Percentiles rank a stretch among this genome's conserved stretches.
These are phyloP conservation scores for Exophiala bonariae DNA, from an alignment of 2,329 filamentous ascomycete genomes.

Conservation along the genomic window DNA sequence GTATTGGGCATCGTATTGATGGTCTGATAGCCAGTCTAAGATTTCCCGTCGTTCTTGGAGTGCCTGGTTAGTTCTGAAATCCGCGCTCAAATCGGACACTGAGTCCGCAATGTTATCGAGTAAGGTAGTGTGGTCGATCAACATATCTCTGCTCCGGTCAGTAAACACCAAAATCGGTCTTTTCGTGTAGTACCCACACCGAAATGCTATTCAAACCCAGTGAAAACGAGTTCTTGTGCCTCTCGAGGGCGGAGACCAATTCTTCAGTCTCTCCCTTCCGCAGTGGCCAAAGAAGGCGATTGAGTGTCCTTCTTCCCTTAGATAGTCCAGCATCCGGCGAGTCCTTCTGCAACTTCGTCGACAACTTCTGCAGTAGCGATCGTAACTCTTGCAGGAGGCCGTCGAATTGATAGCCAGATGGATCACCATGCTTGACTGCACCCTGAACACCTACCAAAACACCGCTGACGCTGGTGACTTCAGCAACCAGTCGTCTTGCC, in stretches of 20 bases:
- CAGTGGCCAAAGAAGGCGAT: slow-evolving; percentile 17
- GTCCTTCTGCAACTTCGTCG: slow-evolving; percentile 10
- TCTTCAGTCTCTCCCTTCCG: slow-evolving; percentile 16
- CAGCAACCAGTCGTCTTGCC: slow-evolving; percentile 14
- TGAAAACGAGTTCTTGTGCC: slow-evolving; percentile 19
- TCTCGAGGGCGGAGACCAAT: slow-evolving; percentile 9
- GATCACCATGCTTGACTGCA: slow-evolving; percentile 7
- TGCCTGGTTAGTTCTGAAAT: slow-evolving; percentile 11
- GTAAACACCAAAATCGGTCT: not conserved
- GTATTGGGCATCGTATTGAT: slow-evolving; percentile 19
- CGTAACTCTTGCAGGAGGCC: slow-evolving; percentile 5
- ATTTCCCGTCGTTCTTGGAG: slow-evolving; percentile 11
- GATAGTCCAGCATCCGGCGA: slow-evolving; percentile 1
- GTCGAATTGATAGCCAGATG: slow-evolving; percentile 7
- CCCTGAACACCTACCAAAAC: slow-evolving; percentile 17
- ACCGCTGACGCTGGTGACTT: slow-evolving; percentile 20
- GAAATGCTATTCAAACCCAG: slow-evolving; percentile 14
- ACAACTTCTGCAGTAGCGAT: slow-evolving; percentile 4
- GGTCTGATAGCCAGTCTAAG: slow-evolving; percentile 19
- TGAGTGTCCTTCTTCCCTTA: slow-evolving; percentile 6
- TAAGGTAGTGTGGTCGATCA: slow-evolving; percentile 10
- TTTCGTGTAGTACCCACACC: slow-evolving; percentile 7
- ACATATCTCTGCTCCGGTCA: slow-evolving; percentile 13
- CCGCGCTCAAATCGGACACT: slow-evolving; percentile 8
- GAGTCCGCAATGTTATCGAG: slow-evolving; percentile 13